Evolutionary conservation across 169 alveolate species (phyloP).

Genomic region (Plasmodium adleri): DNA sequence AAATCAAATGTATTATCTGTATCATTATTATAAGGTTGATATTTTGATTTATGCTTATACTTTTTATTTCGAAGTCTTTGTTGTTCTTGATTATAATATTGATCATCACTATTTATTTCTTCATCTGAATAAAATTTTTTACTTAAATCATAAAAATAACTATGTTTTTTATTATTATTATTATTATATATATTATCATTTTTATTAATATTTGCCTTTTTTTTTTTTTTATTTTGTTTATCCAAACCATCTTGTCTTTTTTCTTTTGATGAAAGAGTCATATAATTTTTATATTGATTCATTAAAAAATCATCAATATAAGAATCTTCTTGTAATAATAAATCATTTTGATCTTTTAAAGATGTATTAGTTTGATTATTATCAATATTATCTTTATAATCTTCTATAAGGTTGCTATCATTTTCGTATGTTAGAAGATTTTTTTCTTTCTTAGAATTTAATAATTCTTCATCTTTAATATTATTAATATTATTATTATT

Average conservation of each 20-base stretch:
- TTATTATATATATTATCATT: neutral
- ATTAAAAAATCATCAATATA: slow-evolving; percentile 31
- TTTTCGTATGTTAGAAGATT: too few species aligned
- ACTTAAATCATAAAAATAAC: neutral
- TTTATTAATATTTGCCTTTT: neutral
- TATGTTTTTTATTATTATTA: neutral
- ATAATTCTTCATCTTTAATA: too few species aligned
- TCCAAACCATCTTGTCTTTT: slow-evolving; percentile 3
- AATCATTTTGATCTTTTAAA: slow-evolving; percentile 19
- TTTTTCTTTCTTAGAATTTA: too few species aligned
- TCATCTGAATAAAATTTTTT: slow-evolving; percentile 9
- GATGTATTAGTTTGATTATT: neutral
- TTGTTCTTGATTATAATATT: neutral
- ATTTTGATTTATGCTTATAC: neutral
- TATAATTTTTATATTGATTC: slow-evolving; percentile 40
- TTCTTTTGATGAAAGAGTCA: slow-evolving; percentile 4
- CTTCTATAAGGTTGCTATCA: neutral
- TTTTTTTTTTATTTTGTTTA: slow-evolving; percentile 3
- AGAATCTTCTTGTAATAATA: neutral
- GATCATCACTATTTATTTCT: neutral
- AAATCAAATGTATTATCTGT: too few species aligned
- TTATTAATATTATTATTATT: too few species aligned
- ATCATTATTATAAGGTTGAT: too few species aligned
- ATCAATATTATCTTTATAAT: neutral
- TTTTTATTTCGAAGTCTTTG: neutral